phyloP scores from a whole-genome alignment of 176 grass and related monocot genomes.

The Pontederia paniculata region DNA sequence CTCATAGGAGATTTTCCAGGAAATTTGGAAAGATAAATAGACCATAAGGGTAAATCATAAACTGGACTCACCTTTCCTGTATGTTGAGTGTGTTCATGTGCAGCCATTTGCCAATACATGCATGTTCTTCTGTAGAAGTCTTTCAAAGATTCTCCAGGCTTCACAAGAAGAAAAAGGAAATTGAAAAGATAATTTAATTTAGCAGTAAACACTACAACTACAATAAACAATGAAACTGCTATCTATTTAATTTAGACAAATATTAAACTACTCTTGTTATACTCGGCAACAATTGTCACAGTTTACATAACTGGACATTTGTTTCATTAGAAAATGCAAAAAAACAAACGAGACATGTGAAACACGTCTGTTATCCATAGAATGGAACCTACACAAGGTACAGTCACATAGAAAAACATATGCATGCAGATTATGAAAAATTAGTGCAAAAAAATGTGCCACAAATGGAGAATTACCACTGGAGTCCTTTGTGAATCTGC shows the following conservation, averaged over 20 bases:
- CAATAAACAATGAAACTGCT: too few relatives aligned
- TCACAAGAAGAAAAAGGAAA: slow-evolving; percentile 23
- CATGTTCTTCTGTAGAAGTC: slow-evolving; percentile 91
- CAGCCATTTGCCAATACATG: slow-evolving; percentile 97
- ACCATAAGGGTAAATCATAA: not conserved
- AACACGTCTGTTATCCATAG: not conserved
- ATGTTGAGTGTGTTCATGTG: slow-evolving; percentile 93
- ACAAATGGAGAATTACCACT: slow-evolving; percentile 36
- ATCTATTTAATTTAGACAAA: too few relatives aligned
- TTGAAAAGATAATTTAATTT: not conserved
- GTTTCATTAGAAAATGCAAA: too few relatives aligned
- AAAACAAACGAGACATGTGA: not conserved
- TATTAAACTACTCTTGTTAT: too few relatives aligned
- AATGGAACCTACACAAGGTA: not conserved
- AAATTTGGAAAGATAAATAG: slow-evolving; percentile 5
- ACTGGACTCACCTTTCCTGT: slow-evolving; percentile 62
- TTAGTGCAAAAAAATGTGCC: too few relatives aligned
- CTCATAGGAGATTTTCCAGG: too few relatives aligned
- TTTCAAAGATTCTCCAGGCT: slow-evolving; percentile 77
- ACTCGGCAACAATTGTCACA: too few relatives aligned
- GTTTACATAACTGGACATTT: too few relatives aligned
- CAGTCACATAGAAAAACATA: not conserved
- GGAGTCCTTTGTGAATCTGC: slow-evolving; percentile 98
- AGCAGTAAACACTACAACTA: too few relatives aligned
- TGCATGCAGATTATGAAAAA: too few relatives aligned